phyloP scores from a whole-genome alignment of 192 early-diverging fungal genomes.

The Paraglomus brasilianum region DNA sequence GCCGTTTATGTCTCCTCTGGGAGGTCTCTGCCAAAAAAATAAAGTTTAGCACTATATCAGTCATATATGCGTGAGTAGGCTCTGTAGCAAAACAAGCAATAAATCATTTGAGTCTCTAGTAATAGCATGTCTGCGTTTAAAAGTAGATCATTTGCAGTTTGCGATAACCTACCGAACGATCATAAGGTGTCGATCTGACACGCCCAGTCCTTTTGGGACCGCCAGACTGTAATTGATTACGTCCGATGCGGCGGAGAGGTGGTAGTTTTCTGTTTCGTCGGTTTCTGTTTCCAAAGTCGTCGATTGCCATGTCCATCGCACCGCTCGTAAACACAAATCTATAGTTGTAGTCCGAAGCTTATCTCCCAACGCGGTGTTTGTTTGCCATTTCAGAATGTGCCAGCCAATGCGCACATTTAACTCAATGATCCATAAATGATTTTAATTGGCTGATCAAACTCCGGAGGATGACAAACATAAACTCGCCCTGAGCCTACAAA shows the following conservation, averaged over 20 bases:
- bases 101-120: too few relatives aligned
- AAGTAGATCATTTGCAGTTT: too few relatives aligned
- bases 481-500: too few relatives aligned
- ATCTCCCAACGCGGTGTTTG: not conserved
- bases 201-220: constrained; percentile 1
- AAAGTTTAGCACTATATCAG: constrained; percentile 7
- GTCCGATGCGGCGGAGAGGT: constrained; percentile 9
- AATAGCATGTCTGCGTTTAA: too few relatives aligned
- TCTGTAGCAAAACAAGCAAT: too few relatives aligned
- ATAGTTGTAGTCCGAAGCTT: not conserved
- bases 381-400: not conserved
- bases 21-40: constrained; percentile 9
- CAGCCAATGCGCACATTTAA: not conserved
- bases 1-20: constrained; percentile 24
- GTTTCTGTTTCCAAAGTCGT: constrained; percentile 15
- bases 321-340: constrained; percentile 13
- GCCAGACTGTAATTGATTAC: not conserved
- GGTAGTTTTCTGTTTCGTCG: not conserved
- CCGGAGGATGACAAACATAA: too few relatives aligned
- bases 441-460: too few relatives aligned
- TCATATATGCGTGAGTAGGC: too few relatives aligned
- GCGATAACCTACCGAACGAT: constrained; percentile 10
- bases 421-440: too few relatives aligned
- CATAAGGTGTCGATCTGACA: constrained; percentile 24
- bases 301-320: constrained; percentile 21